phyloP scores from a whole-genome alignment of 1,284 basidiomycete species.

The Butyriboletus pseudospeciosus region DNA sequence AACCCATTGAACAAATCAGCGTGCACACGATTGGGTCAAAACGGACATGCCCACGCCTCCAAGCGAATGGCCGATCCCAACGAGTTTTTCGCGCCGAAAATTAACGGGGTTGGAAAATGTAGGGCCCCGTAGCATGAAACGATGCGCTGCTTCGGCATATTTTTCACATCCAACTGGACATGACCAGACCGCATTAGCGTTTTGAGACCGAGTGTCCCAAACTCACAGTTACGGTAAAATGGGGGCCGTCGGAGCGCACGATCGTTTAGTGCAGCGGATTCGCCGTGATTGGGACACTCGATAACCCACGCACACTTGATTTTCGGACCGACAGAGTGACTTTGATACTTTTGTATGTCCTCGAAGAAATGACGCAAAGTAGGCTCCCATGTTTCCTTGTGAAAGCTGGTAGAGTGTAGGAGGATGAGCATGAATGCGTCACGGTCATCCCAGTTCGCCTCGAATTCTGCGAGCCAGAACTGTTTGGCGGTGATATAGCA shows the following conservation, averaged over 20 bases:
- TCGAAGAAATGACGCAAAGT: conserved; percentile 34
- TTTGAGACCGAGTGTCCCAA: neutral
- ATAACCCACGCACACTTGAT: conserved; percentile 50
- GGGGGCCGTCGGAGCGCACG: conserved; percentile 36
- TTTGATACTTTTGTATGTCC: conserved; percentile 13
- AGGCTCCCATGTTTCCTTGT: conserved; percentile 66
- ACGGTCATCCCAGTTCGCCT: conserved; percentile 29
- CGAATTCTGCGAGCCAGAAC: conserved; percentile 44
- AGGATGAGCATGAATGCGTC: conserved; percentile 51
- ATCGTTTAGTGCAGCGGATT: conserved; percentile 41
- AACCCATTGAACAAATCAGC: conserved; percentile 12
- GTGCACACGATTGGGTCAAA: neutral
- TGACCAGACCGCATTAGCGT: neutral
- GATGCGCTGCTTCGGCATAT: conserved; percentile 52
- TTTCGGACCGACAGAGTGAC: conserved; percentile 26
- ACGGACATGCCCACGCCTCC: conserved; percentile 59
- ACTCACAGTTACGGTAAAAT: conserved; percentile 45
- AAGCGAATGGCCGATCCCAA: conserved; percentile 60
- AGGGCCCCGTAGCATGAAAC: conserved; percentile 45
- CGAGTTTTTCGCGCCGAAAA: conserved; percentile 45
- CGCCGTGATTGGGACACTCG: conserved; percentile 54
- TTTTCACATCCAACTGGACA: conserved; percentile 54
- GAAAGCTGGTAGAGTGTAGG: conserved; percentile 61
- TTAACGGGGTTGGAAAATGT: conserved; percentile 38
- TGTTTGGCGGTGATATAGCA: conserved; percentile 53